A percentile compares a stretch with the other conserved stretches of the same genome.
Evolutionary conservation across 768 basidiomycete species (phyloP).

Genomic region (Boletus fagicola): DNA sequence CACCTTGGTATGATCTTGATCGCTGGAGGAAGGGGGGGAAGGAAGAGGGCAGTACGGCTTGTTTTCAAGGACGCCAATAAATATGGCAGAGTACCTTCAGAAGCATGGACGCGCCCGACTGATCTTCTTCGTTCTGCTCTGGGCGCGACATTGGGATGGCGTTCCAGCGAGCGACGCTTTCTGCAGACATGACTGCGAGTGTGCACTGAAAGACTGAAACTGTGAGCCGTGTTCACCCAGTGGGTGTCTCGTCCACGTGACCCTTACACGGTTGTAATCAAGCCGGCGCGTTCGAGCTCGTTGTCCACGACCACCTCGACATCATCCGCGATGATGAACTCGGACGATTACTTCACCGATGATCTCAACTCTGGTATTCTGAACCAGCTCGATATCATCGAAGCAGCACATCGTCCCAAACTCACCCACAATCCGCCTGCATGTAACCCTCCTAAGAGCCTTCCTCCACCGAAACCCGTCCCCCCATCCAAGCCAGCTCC

Average conservation of each 20-base stretch:
- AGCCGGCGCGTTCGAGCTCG: neutral
- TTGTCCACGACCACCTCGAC: constrained; percentile 3
- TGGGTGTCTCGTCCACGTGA: constrained; percentile 15
- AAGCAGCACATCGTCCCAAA: constrained; percentile 49
- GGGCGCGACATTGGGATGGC: constrained; percentile 53
- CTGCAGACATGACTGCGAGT: constrained; percentile 51
- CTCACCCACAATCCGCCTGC: constrained; percentile 6
- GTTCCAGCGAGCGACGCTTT: constrained; percentile 70
- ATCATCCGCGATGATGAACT: constrained; percentile 53
- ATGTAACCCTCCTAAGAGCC: constrained; percentile 4
- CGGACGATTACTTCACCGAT: constrained; percentile 72
- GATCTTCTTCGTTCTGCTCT: constrained; percentile 28
- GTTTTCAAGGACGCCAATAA: constrained; percentile 41
- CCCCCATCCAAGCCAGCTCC: constrained; percentile 19
- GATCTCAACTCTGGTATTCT: constrained; percentile 61
- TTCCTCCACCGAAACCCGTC: constrained; percentile 10
- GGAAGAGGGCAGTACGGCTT: constrained; percentile 56
- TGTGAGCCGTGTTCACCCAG: neutral
- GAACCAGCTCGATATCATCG: constrained; percentile 65
- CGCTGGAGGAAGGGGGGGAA: constrained; percentile 58
- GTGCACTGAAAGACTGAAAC: too few relatives aligned
- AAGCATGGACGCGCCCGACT: constrained; percentile 29
- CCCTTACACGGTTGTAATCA: neutral
- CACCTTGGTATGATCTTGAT: constrained; percentile 40
- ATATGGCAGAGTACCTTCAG: constrained; percentile 70